A percentile compares a stretch with the other conserved stretches of the same genome.
phyloP scores from a whole-genome alignment of 2,329 filamentous ascomycete genomes.

The Sarocladium brachiariae region DNA sequence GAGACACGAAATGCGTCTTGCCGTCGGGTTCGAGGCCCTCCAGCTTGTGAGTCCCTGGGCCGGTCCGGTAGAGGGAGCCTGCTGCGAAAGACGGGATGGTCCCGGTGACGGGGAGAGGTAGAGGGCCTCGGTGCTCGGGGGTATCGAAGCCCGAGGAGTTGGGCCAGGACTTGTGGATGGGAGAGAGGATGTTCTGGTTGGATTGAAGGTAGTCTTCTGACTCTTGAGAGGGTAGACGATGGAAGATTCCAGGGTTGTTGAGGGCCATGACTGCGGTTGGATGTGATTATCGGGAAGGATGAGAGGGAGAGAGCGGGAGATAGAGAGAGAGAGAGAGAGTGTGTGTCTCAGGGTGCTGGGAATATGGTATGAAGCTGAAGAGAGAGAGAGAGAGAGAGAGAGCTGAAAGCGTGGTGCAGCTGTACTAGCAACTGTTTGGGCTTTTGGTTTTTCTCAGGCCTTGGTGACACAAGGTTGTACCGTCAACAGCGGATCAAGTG shows the following conservation, averaged over 20 bases:
- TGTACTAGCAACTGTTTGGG: too few species aligned
- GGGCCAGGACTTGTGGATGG: constrained; percentile 29
- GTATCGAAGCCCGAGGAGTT: constrained; percentile 54
- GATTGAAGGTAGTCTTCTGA: not conserved
- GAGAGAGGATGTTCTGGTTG: not conserved
- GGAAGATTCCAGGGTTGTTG: not conserved
- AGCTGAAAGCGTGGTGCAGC: too few species aligned
- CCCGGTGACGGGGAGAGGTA: constrained; percentile 58
- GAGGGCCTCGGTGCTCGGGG: constrained; percentile 56
- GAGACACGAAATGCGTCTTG: constrained; percentile 55
- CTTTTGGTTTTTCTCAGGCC: too few species aligned
- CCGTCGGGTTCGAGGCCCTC: constrained; percentile 40
- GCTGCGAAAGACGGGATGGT: constrained; percentile 64
- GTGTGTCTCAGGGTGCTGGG: too few species aligned
- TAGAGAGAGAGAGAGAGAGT: not conserved
- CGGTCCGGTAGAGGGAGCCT: constrained; percentile 67
- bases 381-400: too few species aligned
- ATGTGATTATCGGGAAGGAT: not conserved
- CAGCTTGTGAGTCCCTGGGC: constrained; percentile 59
- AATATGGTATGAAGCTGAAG: too few species aligned
- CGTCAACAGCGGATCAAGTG: too few species aligned
- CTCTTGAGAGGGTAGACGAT: not conserved
- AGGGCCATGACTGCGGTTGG: not conserved
- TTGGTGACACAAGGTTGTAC: too few species aligned
- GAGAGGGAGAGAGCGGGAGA: not conserved